phyloP scores from a whole-genome alignment of 139 green algal species.

The Raphidocelis subcapitata region DNA sequence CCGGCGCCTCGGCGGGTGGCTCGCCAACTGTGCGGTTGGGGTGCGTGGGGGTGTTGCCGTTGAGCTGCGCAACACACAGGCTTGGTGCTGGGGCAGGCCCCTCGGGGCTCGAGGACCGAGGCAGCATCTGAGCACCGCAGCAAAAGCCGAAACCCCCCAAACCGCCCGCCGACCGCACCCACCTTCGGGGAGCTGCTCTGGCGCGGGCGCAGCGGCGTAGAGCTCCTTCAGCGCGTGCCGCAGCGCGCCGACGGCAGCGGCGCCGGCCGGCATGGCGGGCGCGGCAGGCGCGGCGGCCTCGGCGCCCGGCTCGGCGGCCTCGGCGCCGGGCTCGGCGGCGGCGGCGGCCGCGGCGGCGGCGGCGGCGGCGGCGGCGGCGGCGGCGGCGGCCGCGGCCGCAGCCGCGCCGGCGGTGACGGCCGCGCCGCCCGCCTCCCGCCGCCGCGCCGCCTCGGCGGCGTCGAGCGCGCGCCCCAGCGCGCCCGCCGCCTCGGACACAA shows the following conservation, averaged over 20 bases:
- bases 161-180: not conserved
- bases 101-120: no score
- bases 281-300: constrained; percentile 10
- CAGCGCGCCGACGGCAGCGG: not conserved
- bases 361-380: constrained; percentile 5
- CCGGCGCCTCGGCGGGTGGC: no score
- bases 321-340: constrained; percentile 30
- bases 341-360: constrained; percentile 11
- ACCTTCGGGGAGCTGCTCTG: constrained; percentile 9
- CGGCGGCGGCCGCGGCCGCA: not conserved
- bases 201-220: not conserved
- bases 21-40: no score
- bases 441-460: constrained; percentile 15
- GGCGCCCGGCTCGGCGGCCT: constrained; percentile 5
- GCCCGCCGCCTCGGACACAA: constrained; percentile 32
- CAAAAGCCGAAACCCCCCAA: not conserved
- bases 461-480: constrained; percentile 40
- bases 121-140: no score
- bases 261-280: constrained; percentile 4
- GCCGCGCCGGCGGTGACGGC: constrained; percentile 10
- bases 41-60: no score
- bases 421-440: constrained; percentile 9
- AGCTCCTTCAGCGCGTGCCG: not conserved
- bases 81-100: no score
- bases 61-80: no score